Base-by-base conservation (phyloP, 192 early-diverging fungal genomes). In the Backusella macrospora region DNA sequence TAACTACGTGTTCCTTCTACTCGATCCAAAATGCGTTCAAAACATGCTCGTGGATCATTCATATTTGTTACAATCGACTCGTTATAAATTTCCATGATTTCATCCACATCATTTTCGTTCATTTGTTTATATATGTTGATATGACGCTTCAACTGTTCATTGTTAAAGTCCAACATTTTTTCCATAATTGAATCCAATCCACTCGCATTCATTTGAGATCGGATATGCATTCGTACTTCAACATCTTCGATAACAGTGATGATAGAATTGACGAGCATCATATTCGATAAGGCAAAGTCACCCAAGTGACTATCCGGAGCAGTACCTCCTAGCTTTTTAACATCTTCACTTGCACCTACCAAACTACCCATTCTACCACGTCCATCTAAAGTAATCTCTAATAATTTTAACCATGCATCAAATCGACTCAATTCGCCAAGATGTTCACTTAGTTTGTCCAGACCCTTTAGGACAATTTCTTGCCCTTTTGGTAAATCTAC, bases 301-400 rank as follows among this genome's bases (percentile, higher is more conserved):
- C 85, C 88, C 23, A 94, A 78, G 47, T 93, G 90, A 45, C 84
- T 87, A 76, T 94, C 93, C 0, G 88, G 82, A 12, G 89, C 89
- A 29, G 74, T 71, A 69, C 71, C 70, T 43, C 83, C 78, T n/a
- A 89, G 62, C 73, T 89, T 87, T 38, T 87, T 88, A 65, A 91
- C 74, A 71, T 94, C 93, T 13, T 91, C 89, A 59, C 89, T 90
- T 29, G 88, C 92, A 14, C 91, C 90, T 0, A 94, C 91, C 46
- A 90, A 85, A 76, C 89, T 92, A 13, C 93, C 93, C 82, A 92
- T 91, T 16, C 89, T 86, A 23, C 93, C 93, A 16, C 93, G 86
- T 3, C 93, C 92, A 67, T 93, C 91, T 55, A 94, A 87, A n/a
- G 91, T 91, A 10, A 85, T 81, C 66, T 92, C 92, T 37, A 92